A percentile compares a stretch with the other conserved stretches of the same genome.
Conservation (phyloP, 2,329 filamentous ascomycete genomes). For the Apiospora phragmitis region DNA sequence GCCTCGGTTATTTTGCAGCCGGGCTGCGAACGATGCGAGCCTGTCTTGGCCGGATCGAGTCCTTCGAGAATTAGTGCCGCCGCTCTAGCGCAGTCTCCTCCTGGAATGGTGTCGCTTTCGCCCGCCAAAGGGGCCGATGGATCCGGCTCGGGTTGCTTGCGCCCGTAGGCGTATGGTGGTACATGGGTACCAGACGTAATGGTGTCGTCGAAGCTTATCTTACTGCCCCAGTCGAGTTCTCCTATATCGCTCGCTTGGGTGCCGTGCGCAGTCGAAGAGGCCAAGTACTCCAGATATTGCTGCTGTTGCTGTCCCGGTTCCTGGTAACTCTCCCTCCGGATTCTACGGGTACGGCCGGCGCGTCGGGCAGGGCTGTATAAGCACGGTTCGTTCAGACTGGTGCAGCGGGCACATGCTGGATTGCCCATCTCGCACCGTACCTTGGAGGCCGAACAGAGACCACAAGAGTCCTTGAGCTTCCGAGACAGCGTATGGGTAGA, state of each 20-base stretch:
- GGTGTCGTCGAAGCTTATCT: background rate
- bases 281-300: background rate
- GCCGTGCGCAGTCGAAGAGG: background rate
- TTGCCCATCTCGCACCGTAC: background rate
- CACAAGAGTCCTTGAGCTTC: background rate
- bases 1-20: background rate
- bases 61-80: background rate
- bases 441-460: background rate
- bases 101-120: background rate
- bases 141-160: background rate
- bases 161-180: background rate
- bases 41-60: background rate
- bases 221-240: background rate
- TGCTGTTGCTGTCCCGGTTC: background rate
- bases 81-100: background rate
- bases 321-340: background rate
- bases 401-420: background rate
- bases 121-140: background rate
- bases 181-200: background rate
- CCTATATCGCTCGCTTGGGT: background rate
- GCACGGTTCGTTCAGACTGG: background rate
- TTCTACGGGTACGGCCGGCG: background rate
- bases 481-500: background rate
- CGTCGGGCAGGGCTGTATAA: background rate
- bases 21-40: background rate